Conservation (phyloP, 83 land plant genomes). For the Isoetes engelmannii region DNA sequence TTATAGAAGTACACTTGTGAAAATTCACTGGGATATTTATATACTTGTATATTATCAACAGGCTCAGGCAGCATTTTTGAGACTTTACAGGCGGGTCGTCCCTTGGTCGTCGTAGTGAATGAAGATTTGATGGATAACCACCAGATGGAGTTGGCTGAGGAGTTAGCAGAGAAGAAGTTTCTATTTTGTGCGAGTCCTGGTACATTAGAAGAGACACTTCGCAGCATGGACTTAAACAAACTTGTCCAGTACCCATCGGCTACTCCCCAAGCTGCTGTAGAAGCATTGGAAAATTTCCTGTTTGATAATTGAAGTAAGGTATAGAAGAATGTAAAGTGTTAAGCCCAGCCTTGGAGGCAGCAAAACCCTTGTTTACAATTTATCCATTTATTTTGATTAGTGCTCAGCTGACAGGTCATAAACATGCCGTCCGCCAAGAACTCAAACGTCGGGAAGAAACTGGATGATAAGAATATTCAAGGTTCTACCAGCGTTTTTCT, state of each 20-base stretch:
- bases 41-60: constrained; percentile 17
- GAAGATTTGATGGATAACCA: constrained; percentile 97
- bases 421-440: no score
- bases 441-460: no score
- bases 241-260: constrained; percentile 67
- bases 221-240: constrained; percentile 50
- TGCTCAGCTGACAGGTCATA: no score
- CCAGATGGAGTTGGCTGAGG: constrained; percentile 85
- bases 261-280: constrained; percentile 54
- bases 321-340: no score
- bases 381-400: no score
- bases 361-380: no score
- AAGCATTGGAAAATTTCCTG: constrained; percentile 51
- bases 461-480: no score
- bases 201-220: constrained; percentile 43
- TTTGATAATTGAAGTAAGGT: constrained; percentile 24
- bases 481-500: no score
- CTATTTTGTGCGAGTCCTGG: constrained; percentile 74
- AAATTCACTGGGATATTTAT: no score
- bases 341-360: no score
- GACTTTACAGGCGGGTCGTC: constrained; percentile 59
- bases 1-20: no score
- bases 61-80: constrained; percentile 97
- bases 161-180: constrained; percentile 71
- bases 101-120: constrained; percentile 85